Base-by-base conservation (phyloP, 192 early-diverging fungal species). In the Gonapodya prolifera region DNA sequence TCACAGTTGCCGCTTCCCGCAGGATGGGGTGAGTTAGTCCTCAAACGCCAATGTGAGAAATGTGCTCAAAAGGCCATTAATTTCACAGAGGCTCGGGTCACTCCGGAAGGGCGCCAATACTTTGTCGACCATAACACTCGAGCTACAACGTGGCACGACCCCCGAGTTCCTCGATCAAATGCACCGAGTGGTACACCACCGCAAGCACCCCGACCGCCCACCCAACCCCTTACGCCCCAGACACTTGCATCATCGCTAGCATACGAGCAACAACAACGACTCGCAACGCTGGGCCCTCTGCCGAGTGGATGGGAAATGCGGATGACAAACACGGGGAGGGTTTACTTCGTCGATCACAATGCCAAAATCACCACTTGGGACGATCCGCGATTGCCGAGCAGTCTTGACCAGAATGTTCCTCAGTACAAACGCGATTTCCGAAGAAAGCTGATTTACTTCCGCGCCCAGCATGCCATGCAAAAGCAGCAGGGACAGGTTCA, bases 221-320 rank as follows among this genome's bases (percentile, higher is more conserved):
- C 35, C 77, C 90, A 0, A 84, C 86, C 23, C 85, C 82, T 34
- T 88, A 90, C 70, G 84, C 91, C 32, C 86, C 87, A 2, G 80
- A 71, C 17, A 32, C 75, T 36, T 34, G 75, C 75, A 2, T 16
- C 75, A 23, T 16, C 35, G 76, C 79, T 88, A 32, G 82, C 83
- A 1, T 70, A 85, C 34, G 85, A 88, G 17, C 91, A 91, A 80
- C 88, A 91, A 45, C 91, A 94, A 77, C 90, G 91, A 23, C 83
- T 89, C 1, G 87, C 89, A 0, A 86, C 90, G 34, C 83, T 98
- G 1, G 97, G 97, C 0, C 92, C 96, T 69, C 83, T 99, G 78
- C 97, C 97, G 18, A 93, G 92, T 35, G 96, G 96, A 29, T 99
- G 97, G 97, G 97, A 99, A 81, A 98, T 99, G 96, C 90, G 96